Conservation (phyloP, 1,139 yeast species). For the Debaryomycetaceae sp. region DNA sequence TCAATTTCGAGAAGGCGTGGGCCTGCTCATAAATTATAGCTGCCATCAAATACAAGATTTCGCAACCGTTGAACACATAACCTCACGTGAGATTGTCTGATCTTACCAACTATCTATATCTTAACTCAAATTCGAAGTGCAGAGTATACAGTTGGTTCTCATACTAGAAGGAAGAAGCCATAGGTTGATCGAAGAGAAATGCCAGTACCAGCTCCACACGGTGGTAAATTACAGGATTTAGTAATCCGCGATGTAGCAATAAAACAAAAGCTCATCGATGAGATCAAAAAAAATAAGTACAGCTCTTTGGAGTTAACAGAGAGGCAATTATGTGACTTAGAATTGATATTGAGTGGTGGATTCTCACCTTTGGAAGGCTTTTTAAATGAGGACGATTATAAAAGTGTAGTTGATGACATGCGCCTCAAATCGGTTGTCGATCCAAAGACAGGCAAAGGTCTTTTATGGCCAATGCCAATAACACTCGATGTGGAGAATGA, state of each 20-base stretch:
- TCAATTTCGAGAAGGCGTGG: too few relatives aligned
- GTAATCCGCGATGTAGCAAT: conserved; percentile 73
- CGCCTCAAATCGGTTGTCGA: conserved; percentile 54
- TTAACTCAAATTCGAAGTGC: not conserved
- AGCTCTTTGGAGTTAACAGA: conserved; percentile 63
- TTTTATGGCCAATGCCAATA: conserved; percentile 91
- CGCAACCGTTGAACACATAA: not conserved
- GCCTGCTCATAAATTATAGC: too few relatives aligned
- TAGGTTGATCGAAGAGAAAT: conserved; percentile 14
- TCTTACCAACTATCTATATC: conserved; percentile 1
- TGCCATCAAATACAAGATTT: not conserved
- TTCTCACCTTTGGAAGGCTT: conserved; percentile 91
- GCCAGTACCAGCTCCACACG: conserved; percentile 85
- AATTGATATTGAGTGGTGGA: conserved; percentile 88
- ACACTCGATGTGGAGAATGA: conserved; percentile 70
- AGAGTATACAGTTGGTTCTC: not conserved
- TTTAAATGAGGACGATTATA: conserved; percentile 75
- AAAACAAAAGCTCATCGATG: conserved; percentile 53
- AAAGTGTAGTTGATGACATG: conserved; percentile 72
- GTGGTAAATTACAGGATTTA: conserved; percentile 83
- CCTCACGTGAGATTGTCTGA: conserved; percentile 25
- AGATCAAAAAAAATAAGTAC: conserved; percentile 45
- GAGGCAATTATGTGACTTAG: conserved; percentile 91
- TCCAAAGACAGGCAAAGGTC: conserved; percentile 47
- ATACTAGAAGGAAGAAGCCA: not conserved